A percentile compares a stretch with the other conserved stretches of the same genome.
Conservation (phyloP, 352 stramenopile species). For the Phytopythium mirpurense region DNA sequence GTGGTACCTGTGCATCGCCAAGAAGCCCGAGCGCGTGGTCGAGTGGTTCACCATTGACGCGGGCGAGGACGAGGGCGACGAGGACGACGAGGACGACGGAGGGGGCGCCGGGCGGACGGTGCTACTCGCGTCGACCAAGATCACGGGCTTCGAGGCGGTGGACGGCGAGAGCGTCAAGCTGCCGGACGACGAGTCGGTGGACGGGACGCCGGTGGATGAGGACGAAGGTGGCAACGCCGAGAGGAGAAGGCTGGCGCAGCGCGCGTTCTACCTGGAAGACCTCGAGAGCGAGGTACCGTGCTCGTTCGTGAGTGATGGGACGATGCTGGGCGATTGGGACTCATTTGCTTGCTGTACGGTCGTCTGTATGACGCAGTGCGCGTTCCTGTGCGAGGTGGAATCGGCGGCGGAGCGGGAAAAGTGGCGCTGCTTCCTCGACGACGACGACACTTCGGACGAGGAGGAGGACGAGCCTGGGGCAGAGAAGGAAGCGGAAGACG, state of each 20-base stretch:
- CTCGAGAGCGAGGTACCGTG: constrained; percentile 13
- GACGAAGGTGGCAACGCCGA: constrained; percentile 11
- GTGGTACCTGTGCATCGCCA: constrained; percentile 44
- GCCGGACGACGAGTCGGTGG: constrained; percentile 8
- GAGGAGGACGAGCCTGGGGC: constrained; percentile 8
- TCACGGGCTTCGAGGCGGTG: constrained; percentile 41
- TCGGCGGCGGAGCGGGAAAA: constrained; percentile 14
- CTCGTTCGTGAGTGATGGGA: background rate
- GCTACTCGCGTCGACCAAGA: constrained; percentile 21
- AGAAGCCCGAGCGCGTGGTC: constrained; percentile 13
- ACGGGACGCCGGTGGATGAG: constrained; percentile 7
- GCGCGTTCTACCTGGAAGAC: constrained; percentile 48
- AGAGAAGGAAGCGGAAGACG: background rate
- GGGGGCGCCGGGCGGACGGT: constrained; percentile 12
- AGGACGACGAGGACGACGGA: constrained; percentile 15
- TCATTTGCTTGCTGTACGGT: background rate
- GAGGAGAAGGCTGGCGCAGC: constrained; percentile 24
- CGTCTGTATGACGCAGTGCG: background rate
- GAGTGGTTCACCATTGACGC: constrained; percentile 38
- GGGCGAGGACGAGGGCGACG: constrained; percentile 27
- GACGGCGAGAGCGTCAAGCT: constrained; percentile 27
- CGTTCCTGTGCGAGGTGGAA: constrained; percentile 9
- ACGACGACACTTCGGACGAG: background rate
- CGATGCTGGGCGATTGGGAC: too few species aligned
- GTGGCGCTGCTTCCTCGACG: constrained; percentile 16